phyloP scores from a whole-genome alignment of 1,284 basidiomycete species.

The Malassezia japonica region DNA sequence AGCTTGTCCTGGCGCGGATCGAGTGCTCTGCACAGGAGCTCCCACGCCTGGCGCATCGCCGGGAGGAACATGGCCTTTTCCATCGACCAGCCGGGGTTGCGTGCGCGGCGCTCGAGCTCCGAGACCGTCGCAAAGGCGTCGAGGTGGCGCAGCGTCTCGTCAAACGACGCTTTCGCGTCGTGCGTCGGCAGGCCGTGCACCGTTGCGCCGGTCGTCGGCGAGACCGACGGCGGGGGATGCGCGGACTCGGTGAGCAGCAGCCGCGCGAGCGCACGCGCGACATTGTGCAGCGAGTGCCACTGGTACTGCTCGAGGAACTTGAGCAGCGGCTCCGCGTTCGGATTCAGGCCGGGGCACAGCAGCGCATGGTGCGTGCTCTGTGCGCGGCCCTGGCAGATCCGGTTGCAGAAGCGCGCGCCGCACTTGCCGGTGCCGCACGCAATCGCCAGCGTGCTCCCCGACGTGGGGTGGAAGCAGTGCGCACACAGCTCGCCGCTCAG shows the following conservation, averaged over 20 bases:
- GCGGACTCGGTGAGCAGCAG: conserved; percentile 55
- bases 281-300: conserved; percentile 68
- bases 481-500: conserved; percentile 26
- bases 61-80: conserved; percentile 22
- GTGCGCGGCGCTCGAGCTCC: conserved; percentile 31
- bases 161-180: conserved; percentile 5
- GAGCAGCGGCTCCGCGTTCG: conserved; percentile 57
- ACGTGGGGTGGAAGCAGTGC: conserved; percentile 35
- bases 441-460: conserved; percentile 46
- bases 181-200: conserved; percentile 5
- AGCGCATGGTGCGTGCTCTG: conserved; percentile 59
- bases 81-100: conserved; percentile 36
- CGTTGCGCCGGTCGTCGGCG: conserved; percentile 22
- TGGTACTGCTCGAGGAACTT: conserved; percentile 56
- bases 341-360: conserved; percentile 66
- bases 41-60: conserved; percentile 19
- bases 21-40: conserved; percentile 20
- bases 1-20: conserved; percentile 25
- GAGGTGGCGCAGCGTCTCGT: conserved; percentile 15
- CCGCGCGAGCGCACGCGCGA: conserved; percentile 59
- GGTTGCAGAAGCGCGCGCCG: conserved; percentile 65
- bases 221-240: conserved; percentile 45
- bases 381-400: conserved; percentile 61
- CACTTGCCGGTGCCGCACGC: conserved; percentile 17
- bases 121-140: conserved; percentile 35